Evolutionary conservation across 129 eudicot genomes (phyloP), one percentile per base, ranked within the genome.

Genomic region (Flaveria sonorensis): DNA sequence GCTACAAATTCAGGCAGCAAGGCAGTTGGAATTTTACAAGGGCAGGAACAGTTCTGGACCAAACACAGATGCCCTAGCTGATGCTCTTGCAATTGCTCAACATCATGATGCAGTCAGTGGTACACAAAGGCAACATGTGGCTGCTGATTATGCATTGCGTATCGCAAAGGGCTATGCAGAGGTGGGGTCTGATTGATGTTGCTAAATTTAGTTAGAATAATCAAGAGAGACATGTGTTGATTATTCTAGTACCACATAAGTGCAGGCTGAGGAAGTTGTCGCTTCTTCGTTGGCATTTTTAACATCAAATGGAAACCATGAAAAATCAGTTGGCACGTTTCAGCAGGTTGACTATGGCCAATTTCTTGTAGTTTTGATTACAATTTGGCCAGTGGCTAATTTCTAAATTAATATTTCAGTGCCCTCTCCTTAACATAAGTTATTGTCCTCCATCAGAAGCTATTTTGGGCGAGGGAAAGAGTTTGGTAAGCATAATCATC

Each of bases 51-150:
- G 77, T 53, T 83, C 85, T 39, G 88, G 92, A 42, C 88, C 92
- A 74, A 83, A 78, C 66, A 88, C 96, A 47, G 96, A 93, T 82
- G 72, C 83, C 77, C 60, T 93, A 61, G 98, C 88, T 70, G 88
- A 90, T 93, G 98, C 95, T 62, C 83, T 93, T 74, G 95, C 96
- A 62, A 83, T 92, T 62, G 96, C 94, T 77, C 96, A 92, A 66
- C 98, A 92, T 87, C 98, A 92, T 81, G 96, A 93, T 87, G 98
- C 91, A 23, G 96, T 93, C 80, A 90, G 95, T 78, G 96, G 98
- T 63, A 93, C 98, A 51, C 87, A 93, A 87, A 85, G 92, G 70
- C 92, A 93, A 76, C 98, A 93, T 69, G 98, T 93, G 59, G 95
- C 98, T 83, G 84, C 90, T 79, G 98, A 93, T 78, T 93, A 93